A percentile compares a stretch with the other conserved stretches of the same genome.
phyloP scores from a whole-genome alignment of 257 asterid genomes.

The Misopates orontium region DNA sequence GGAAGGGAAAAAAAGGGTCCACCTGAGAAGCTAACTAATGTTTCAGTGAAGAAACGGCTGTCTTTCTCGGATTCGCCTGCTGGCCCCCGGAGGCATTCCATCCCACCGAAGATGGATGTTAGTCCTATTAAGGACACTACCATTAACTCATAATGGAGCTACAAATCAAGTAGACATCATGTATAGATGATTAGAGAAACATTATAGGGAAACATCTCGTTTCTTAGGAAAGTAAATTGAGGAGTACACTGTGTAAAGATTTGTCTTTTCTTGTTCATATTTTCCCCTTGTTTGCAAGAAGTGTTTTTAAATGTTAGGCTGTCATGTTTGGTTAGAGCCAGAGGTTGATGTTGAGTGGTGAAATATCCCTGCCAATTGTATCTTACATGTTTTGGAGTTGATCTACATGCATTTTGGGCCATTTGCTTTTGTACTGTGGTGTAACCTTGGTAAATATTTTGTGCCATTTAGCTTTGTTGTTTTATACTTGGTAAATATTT shows the following conservation, averaged over 20 bases:
- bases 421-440: neutral
- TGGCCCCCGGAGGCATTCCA: slow-evolving; percentile 57
- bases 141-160: slow-evolving; percentile 17
- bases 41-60: slow-evolving; percentile 61
- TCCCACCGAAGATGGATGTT: slow-evolving; percentile 44
- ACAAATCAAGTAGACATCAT: neutral
- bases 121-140: slow-evolving; percentile 34
- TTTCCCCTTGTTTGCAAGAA: neutral
- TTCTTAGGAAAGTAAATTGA: neutral
- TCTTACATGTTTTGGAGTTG: neutral
- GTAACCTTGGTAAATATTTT: neutral
- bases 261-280: no score
- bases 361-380: neutral
- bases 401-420: neutral
- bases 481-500: neutral
- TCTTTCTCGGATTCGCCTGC: slow-evolving; percentile 62
- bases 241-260: neutral
- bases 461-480: slow-evolving; percentile 1
- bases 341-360: no score
- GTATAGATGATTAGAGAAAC: neutral
- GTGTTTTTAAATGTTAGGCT: neutral
- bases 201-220: neutral
- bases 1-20: slow-evolving; percentile 42
- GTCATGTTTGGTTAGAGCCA: no score
- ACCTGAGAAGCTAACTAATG: slow-evolving; percentile 38